phyloP scores from a whole-genome alignment of 2,329 filamentous ascomycete species.

The Intubia oerlemansii region DNA sequence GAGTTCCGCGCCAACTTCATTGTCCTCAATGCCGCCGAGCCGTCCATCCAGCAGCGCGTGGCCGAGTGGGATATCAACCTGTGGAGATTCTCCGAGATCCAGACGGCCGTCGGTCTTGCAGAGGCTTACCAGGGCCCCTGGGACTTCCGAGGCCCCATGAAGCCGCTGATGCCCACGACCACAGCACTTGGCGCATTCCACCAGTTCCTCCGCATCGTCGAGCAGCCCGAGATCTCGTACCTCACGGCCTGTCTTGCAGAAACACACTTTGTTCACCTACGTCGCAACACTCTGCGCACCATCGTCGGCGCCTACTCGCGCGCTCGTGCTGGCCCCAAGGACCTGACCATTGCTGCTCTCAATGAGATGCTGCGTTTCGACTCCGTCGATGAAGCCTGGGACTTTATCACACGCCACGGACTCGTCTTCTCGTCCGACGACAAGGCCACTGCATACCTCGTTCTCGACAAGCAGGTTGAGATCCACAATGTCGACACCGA shows the following conservation, averaged over 20 bases:
- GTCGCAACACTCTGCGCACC: constrained; percentile 33
- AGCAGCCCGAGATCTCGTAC: constrained; percentile 35
- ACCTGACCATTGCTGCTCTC: constrained; percentile 33
- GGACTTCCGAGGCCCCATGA: constrained; percentile 34
- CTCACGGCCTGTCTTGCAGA: constrained; percentile 51
- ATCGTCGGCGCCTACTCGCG: constrained; percentile 33
- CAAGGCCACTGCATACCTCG: constrained; percentile 18
- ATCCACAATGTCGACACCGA: constrained; percentile 25
- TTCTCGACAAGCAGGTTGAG: constrained; percentile 21
- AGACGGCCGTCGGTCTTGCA: constrained; percentile 37
- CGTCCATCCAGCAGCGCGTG: constrained; percentile 32
- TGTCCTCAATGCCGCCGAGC: constrained; percentile 36
- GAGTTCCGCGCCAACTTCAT: constrained; percentile 47
- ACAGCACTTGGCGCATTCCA: constrained; percentile 26
- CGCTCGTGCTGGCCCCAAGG: constrained; percentile 33
- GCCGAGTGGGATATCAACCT: constrained; percentile 32
- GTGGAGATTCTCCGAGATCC: constrained; percentile 34
- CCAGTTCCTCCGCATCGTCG: constrained; percentile 38
- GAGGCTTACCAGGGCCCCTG: constrained; percentile 37
- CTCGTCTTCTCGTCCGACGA: constrained; percentile 25
- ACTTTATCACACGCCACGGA: constrained; percentile 38
- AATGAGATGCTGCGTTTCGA: constrained; percentile 45
- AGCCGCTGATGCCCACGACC: constrained; percentile 24
- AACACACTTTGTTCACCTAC: constrained; percentile 40
- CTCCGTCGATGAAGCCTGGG: constrained; percentile 40